phyloP scores from a whole-genome alignment of 352 stramenopile species.

The Globisporangium takayamanum region DNA sequence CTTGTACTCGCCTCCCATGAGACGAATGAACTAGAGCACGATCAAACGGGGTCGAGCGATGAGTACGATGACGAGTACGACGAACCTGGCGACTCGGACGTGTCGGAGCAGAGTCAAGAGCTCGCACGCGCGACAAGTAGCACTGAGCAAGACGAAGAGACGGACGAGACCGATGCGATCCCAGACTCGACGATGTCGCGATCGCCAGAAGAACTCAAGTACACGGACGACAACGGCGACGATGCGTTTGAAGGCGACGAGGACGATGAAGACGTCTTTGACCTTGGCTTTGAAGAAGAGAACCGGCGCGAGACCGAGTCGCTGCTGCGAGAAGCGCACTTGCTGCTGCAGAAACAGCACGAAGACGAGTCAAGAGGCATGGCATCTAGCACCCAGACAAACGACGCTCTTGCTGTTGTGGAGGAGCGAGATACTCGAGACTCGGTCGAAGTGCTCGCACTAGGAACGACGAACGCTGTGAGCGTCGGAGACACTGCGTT shows the following conservation, averaged over 20 bases:
- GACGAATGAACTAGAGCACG: too few species aligned
- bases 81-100: not conserved
- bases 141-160: not conserved
- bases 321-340: slow-evolving; percentile 33
- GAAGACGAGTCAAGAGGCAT: not conserved
- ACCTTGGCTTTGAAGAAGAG: slow-evolving; percentile 13
- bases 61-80: slow-evolving; percentile 13
- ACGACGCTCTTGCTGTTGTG: too few species aligned
- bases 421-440: not conserved
- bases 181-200: not conserved
- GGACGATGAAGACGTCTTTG: slow-evolving; percentile 4
- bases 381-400: too few species aligned
- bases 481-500: not conserved
- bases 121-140: not conserved
- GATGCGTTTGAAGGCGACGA: slow-evolving; percentile 2
- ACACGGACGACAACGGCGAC: slow-evolving; percentile 10
- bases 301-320: slow-evolving; percentile 27
- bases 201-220: slow-evolving; percentile 13
- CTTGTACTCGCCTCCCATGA: too few species aligned
- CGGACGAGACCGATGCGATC: not conserved
- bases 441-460: not conserved
- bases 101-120: too few species aligned
- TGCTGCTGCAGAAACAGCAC: slow-evolving; percentile 24
- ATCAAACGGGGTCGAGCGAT: slow-evolving; percentile 1
- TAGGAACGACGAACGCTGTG: not conserved